Evolutionary conservation across 2,329 filamentous ascomycete genomes (phyloP).

Genomic region (Coccinonectria pachysandricola): DNA sequence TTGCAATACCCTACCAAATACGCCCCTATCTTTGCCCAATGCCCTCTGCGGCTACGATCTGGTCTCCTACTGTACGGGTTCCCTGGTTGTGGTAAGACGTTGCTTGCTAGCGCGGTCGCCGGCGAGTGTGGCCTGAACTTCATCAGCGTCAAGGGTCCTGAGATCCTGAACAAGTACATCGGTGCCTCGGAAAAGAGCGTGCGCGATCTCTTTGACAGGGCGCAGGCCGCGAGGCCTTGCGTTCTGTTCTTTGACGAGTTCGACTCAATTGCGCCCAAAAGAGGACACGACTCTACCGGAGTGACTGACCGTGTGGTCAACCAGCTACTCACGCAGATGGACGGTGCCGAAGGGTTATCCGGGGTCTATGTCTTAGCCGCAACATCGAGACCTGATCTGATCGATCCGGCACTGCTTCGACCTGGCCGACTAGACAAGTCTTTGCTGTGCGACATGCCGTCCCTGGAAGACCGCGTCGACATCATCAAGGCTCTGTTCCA

Average conservation of each 20-base stretch:
- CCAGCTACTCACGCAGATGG: constrained; percentile 97
- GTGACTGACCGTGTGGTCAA: constrained; percentile 99
- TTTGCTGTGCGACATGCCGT: constrained; percentile 81
- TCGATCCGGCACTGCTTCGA: constrained; percentile 84
- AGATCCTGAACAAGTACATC: constrained; percentile 98
- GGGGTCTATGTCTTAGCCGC: constrained; percentile 96
- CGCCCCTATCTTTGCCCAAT: constrained; percentile 93
- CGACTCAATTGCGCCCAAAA: constrained; percentile 92
- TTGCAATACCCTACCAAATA: constrained; percentile 96
- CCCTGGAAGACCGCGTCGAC: constrained; percentile 69
- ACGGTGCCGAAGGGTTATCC: constrained; percentile 87
- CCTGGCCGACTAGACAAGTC: constrained; percentile 92
- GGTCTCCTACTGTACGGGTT: constrained; percentile 90
- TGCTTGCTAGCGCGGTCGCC: constrained; percentile 92
- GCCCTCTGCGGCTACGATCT: constrained; percentile 85
- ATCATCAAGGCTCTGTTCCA: constrained; percentile 77
- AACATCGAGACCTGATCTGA: constrained; percentile 85
- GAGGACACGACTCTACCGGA: constrained; percentile 92
- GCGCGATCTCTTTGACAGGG: constrained; percentile 87
- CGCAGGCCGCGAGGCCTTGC: constrained; percentile 81
- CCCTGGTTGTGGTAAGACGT: constrained; percentile 91
- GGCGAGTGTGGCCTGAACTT: constrained; percentile 97
- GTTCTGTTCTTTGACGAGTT: constrained; percentile 99
- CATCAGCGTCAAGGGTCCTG: constrained; percentile 94
- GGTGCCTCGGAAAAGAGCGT: constrained; percentile 95